Evolutionary conservation across 441 rosid genomes (phyloP).

Genomic region (Sinapis alba): DNA sequence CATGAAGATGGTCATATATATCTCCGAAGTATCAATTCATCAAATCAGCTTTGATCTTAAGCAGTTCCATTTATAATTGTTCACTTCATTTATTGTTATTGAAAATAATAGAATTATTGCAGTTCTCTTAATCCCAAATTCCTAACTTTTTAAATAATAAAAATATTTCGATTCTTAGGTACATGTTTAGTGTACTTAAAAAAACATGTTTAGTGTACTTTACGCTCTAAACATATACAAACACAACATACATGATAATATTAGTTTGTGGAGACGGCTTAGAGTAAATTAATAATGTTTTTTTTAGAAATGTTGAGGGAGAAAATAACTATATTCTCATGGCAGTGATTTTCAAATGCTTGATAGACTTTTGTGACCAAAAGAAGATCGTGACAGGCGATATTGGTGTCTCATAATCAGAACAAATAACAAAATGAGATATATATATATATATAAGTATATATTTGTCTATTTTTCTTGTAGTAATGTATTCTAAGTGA

Average conservation of each 20-base stretch:
- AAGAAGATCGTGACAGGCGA: constrained; percentile 14
- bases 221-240: neutral
- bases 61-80: constrained; percentile 22
- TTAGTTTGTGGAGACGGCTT: constrained; percentile 5
- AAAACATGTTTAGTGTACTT: neutral
- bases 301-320: neutral
- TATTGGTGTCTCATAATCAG: constrained; percentile 17
- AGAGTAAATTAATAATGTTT: neutral
- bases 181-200: neutral
- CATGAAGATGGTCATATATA: constrained; percentile 29
- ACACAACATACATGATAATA: neutral
- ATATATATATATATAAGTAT: neutral
- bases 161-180: neutral
- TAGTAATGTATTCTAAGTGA: neutral
- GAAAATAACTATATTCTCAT: constrained; percentile 7
- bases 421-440: neutral
- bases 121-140: neutral
- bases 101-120: neutral
- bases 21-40: constrained; percentile 34
- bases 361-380: constrained; percentile 25
- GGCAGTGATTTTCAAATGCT: constrained; percentile 22
- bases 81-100: neutral
- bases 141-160: neutral
- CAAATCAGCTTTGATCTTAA: constrained; percentile 42
- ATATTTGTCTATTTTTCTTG: neutral